phyloP scores from a whole-genome alignment of 2,329 filamentous ascomycete genomes.

The Akanthomyces dipterigenus region DNA sequence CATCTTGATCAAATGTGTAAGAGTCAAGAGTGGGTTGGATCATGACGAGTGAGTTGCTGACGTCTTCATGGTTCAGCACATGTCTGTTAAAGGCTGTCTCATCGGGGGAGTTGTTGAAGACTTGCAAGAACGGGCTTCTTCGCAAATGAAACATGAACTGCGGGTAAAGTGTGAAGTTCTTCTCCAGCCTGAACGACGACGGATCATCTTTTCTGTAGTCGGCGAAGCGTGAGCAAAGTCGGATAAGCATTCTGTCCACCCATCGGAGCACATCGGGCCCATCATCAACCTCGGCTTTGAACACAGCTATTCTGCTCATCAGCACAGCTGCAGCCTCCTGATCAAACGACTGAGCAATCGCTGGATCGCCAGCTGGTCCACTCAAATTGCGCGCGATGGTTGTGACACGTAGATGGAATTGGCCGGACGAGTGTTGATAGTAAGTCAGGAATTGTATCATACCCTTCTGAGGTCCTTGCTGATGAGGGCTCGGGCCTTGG shows the following conservation, averaged over 20 bases:
- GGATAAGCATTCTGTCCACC: conserved; percentile 98
- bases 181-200: conserved; percentile 91
- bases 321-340: conserved; percentile 96
- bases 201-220: conserved; percentile 98
- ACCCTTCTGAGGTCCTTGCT: conserved; percentile 81
- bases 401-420: conserved; percentile 93
- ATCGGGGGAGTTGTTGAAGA: conserved; percentile 99
- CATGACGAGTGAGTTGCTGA: conserved; percentile 95
- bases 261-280: conserved; percentile 96
- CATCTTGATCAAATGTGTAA: conserved; percentile 94
- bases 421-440: conserved; percentile 94
- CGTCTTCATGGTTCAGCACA: conserved; percentile 94
- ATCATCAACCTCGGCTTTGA: conserved; percentile 97
- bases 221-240: conserved; percentile 90
- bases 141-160: conserved; percentile 99
- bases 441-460: conserved; percentile 99
- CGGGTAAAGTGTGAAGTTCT: conserved; percentile 98
- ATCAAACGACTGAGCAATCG: conserved; percentile 94
- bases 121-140: conserved; percentile 93
- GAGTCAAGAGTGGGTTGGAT: conserved; percentile 97
- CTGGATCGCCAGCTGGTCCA: conserved; percentile 87
- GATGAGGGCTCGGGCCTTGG: conserved; percentile 80
- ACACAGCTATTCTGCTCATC: conserved; percentile 98
- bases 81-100: conserved; percentile 99
- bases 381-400: conserved; percentile 88